phyloP scores from a whole-genome alignment of 179 eudicot genomes.

The Beta corolliflora region DNA sequence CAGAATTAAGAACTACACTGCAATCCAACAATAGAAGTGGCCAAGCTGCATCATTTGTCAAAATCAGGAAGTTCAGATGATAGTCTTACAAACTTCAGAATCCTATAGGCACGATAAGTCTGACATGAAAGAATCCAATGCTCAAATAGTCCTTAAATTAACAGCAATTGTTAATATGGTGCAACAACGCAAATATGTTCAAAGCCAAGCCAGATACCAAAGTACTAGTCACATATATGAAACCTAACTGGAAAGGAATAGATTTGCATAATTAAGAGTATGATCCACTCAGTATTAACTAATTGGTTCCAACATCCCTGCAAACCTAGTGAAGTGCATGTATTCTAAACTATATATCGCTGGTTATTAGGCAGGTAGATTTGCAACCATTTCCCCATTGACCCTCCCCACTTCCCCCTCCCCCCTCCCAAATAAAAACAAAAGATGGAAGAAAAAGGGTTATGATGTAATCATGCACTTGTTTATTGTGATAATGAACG shows the following conservation, averaged over 20 bases:
- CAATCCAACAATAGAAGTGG: neutral
- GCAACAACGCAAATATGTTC: conserved; percentile 11
- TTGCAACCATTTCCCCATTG: neutral
- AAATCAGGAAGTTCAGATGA: conserved; percentile 16
- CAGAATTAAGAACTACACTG: conserved; percentile 3
- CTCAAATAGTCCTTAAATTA: neutral
- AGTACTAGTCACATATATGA: conserved; percentile 6
- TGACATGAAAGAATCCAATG: neutral
- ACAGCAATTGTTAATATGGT: neutral
- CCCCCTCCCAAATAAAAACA: too few species aligned
- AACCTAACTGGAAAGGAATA: neutral
- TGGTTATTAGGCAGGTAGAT: neutral
- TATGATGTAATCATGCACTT: neutral
- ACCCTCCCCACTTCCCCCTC: neutral
- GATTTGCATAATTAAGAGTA: neutral
- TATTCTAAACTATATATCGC: neutral
- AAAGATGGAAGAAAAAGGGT: too few species aligned
- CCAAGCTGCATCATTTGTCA: conserved; percentile 19
- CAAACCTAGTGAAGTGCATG: neutral
- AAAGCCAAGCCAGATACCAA: neutral
- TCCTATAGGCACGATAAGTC: neutral
- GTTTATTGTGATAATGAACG: neutral
- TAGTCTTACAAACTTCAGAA: neutral
- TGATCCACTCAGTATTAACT: neutral
- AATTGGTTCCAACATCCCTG: neutral